Conservation (phyloP, 2,329 filamentous ascomycete species). For the Botrytis byssoidea region DNA sequence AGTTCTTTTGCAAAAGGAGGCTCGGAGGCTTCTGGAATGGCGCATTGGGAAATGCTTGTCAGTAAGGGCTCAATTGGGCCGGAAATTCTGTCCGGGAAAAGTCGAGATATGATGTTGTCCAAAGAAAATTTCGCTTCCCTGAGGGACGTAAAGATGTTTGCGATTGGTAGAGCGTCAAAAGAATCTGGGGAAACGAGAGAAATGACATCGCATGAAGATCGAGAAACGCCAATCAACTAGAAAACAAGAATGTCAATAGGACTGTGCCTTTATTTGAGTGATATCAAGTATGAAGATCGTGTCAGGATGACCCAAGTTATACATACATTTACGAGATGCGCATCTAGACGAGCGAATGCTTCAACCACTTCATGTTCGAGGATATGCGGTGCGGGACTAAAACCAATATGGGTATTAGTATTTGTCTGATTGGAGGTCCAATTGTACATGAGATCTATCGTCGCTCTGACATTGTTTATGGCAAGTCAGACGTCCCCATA, state of each 20-base stretch:
- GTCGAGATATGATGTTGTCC: neutral
- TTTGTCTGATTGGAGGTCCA: neutral
- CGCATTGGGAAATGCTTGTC: neutral
- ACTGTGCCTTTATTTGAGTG: neutral
- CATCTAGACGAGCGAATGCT: conserved; percentile 27
- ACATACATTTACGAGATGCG: neutral
- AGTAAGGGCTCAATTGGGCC: neutral
- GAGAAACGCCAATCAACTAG: neutral
- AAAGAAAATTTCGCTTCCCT: neutral
- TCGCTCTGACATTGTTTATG: neutral
- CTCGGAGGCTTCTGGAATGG: neutral
- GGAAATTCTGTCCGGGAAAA: neutral
- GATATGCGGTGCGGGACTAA: neutral
- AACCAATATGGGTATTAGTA: neutral
- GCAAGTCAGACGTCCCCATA: conserved; percentile 21
- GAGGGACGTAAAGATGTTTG: neutral
- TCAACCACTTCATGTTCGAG: conserved; percentile 25
- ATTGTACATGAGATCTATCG: neutral
- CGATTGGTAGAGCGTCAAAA: neutral
- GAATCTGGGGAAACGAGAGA: neutral
- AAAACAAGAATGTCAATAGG: neutral
- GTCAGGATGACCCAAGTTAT: neutral
- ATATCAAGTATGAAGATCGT: neutral
- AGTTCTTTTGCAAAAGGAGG: neutral
- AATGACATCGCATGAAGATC: neutral